Percentiles rank a stretch among this genome's conserved stretches.
Conservation (phyloP, 192 early-diverging fungal genomes). For the Backusella mclennaniae region DNA sequence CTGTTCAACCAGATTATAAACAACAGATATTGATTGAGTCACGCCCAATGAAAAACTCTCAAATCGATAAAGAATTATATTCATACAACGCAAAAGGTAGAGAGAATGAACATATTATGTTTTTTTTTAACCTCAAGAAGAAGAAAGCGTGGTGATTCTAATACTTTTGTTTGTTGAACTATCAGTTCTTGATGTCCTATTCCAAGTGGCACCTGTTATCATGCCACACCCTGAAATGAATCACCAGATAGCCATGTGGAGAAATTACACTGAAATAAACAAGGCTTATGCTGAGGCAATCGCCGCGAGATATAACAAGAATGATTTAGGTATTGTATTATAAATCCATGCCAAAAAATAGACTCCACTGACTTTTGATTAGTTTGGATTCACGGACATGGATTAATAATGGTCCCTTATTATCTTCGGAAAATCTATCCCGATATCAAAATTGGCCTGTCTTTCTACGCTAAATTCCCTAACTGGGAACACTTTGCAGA, state of each 20-base stretch:
- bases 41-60: conserved; percentile 2
- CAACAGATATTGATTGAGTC: neutral
- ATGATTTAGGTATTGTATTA: conserved; percentile 1
- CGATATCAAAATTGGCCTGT: neutral
- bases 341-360: neutral
- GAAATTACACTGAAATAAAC: neutral
- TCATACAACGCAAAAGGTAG: neutral
- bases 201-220: neutral
- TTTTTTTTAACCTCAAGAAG: neutral
- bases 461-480: neutral
- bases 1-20: neutral
- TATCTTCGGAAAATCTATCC: conserved; percentile 8
- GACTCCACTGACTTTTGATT: conserved; percentile 8
- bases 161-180: neutral
- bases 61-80: neutral
- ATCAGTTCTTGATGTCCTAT: neutral
- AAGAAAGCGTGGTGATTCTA: neutral
- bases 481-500: neutral
- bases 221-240: neutral
- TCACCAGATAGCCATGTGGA: neutral
- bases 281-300: neutral
- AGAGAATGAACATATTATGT: neutral
- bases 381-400: conserved; percentile 8
- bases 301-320: neutral
- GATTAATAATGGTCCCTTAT: conserved; percentile 4